Base-by-base conservation (phyloP, 2,329 filamentous ascomycete species). In the Pseudomassariella vexata region DNA sequence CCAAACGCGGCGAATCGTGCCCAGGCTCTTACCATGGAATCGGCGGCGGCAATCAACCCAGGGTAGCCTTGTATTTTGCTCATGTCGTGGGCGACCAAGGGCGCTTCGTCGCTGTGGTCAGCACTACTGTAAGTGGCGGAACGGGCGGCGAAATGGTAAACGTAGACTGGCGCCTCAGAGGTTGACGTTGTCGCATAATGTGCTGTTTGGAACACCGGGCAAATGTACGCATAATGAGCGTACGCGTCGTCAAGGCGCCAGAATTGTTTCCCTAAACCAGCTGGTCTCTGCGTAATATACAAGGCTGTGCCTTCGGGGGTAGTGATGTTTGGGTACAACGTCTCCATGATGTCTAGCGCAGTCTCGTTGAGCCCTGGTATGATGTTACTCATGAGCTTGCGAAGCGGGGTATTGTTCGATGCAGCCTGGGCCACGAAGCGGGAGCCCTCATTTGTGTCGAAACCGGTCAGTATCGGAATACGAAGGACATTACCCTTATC, bases 401-500 rank as follows among this genome's bases (percentile, higher is more conserved):
- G 63, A 49, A 85, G 81, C 9, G 78, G 65, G 0, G 52, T 56
- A 9, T 68, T 58, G 3, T 60, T 62, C 10, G 63, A 56, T 32
- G 70, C 62, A 6, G 52, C 44, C 10, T 60, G 52, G 0, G 78
- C 70, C 1, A 85, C 71, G 48, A 85, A 86, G 22, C 65, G 52
- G 1, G 76, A 68, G 11, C 81, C 82, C 52, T 87, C 82, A 46
- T 85, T 78, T 23, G 75, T 73, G 54, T 79, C 80, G 61, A 79
- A 86, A 6, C 82, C 82, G 0, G 79, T 84, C 29, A 87, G 57
- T 29, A 86, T 68, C 6, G 78, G 75, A 6, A 80, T 62, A 40
- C 66, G 65, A 42, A 79, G 64, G 50, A 67, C 73, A 11, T 60
- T 53, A 1, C 67, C 62, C 1, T 66, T 57, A 17, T 62, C 51